Evolutionary conservation across 2,329 filamentous ascomycete species (phyloP).

Genomic region (Sporothrix variecibatus): DNA sequence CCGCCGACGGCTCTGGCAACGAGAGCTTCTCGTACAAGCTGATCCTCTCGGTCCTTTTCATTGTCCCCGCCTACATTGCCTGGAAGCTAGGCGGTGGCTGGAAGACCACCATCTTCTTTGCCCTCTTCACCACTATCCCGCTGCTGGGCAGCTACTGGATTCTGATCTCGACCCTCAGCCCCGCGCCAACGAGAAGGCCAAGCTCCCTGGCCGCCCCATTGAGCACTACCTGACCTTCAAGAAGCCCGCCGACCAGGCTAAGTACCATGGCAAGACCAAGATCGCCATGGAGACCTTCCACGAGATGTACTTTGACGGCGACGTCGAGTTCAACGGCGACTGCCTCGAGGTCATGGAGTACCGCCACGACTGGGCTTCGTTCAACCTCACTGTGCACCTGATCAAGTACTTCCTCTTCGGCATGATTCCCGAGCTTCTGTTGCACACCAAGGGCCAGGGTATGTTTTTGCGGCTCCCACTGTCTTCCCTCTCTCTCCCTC

Average conservation of each 20-base stretch:
- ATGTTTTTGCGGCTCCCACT: neutral
- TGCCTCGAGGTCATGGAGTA: conserved; percentile 86
- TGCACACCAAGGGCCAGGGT: conserved; percentile 33
- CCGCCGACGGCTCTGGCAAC: conserved; percentile 80
- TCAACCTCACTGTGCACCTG: conserved; percentile 51
- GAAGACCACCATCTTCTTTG: conserved; percentile 86
- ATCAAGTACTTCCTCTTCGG: conserved; percentile 32
- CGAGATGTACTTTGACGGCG: conserved; percentile 95
- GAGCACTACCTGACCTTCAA: conserved; percentile 91
- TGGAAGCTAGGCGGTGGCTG: conserved; percentile 83
- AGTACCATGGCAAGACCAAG: conserved; percentile 76
- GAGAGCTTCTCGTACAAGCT: conserved; percentile 85
- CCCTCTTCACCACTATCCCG: conserved; percentile 74
- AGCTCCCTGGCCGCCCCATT: conserved; percentile 79
- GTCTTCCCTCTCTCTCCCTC: too few species aligned
- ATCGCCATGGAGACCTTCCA: conserved; percentile 93
- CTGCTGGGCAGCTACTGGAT: conserved; percentile 84
- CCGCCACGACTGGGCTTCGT: conserved; percentile 88
- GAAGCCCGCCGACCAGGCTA: conserved; percentile 58
- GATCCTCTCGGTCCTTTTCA: conserved; percentile 68
- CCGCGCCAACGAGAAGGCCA: conserved; percentile 90
- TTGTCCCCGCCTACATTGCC: conserved; percentile 76
- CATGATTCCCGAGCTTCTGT: conserved; percentile 32
- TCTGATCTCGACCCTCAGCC: conserved; percentile 74
- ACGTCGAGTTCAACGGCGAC: conserved; percentile 95